Evolutionary conservation across 129 eudicot genomes (phyloP).

Genomic region (Pulicaria dysenterica): DNA sequence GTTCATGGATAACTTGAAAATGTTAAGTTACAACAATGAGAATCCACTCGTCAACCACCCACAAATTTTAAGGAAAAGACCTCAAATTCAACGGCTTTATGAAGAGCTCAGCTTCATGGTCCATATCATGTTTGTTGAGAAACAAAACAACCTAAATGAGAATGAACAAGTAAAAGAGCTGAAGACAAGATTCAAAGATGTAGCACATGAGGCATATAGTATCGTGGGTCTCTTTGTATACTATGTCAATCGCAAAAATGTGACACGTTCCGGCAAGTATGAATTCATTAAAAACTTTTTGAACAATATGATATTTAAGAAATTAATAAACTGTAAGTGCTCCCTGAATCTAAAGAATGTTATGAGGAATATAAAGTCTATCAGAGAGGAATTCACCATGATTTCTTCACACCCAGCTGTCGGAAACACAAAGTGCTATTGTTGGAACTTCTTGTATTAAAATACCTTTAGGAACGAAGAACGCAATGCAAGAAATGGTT

Average conservation of each 20-base stretch:
- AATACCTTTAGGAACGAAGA: neutral
- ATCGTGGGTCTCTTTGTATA: slow-evolving; percentile 4
- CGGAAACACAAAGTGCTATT: neutral
- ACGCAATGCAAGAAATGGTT: neutral
- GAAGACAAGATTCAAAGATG: slow-evolving; percentile 10
- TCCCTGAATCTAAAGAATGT: slow-evolving; percentile 16
- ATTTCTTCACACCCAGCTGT: neutral
- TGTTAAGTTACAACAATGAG: neutral
- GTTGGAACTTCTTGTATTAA: neutral
- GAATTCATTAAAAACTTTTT: too few relatives aligned
- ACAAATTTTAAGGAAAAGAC: neutral
- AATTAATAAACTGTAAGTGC: neutral
- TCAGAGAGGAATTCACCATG: neutral
- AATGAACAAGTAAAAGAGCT: neutral
- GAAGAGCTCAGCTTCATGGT: neutral
- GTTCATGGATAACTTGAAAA: slow-evolving; percentile 3
- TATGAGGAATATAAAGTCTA: slow-evolving; percentile 1
- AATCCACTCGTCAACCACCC: neutral
- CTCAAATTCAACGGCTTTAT: slow-evolving; percentile 18
- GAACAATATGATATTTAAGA: too few relatives aligned
- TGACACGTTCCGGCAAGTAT: too few relatives aligned
- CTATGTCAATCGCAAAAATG: neutral
- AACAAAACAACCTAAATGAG: neutral
- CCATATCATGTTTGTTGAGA: neutral
- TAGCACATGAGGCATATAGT: slow-evolving; percentile 19